These are phyloP conservation scores for Linnemannia hyalina DNA, from an alignment of 192 early-diverging fungal species.

Conservation along the genomic window DNA sequence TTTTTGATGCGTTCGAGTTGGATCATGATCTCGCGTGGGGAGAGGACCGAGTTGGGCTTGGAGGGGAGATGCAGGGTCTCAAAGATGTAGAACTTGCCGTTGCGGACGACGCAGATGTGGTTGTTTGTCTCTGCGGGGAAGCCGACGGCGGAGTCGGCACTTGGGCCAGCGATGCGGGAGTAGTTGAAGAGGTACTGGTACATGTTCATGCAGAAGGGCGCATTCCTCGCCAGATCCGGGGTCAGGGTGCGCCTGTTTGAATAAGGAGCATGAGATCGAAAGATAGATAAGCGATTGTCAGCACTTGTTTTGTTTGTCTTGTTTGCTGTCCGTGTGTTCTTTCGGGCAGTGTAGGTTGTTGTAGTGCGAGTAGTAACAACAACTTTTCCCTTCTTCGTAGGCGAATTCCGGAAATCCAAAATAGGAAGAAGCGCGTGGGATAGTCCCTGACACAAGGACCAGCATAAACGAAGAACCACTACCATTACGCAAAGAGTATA, in stretches of 20 bases:
- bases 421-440: slow-evolving; percentile 32
- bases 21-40: slow-evolving; percentile 58
- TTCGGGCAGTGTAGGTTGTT: too few species aligned
- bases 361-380: background rate
- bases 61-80: slow-evolving; percentile 63
- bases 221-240: slow-evolving; percentile 77
- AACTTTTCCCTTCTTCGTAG: slow-evolving; percentile 12
- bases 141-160: slow-evolving; percentile 75
- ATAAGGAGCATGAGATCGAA: slow-evolving; percentile 48
- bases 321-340: background rate
- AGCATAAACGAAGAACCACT: too few species aligned
- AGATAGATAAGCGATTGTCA: background rate
- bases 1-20: slow-evolving; percentile 79
- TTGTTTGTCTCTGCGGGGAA: slow-evolving; percentile 72
- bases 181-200: slow-evolving; percentile 89
- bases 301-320: background rate
- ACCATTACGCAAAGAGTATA: background rate
- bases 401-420: slow-evolving; percentile 62
- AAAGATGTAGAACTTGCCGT: slow-evolving; percentile 83
- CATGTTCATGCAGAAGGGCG: slow-evolving; percentile 85
- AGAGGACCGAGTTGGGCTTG: slow-evolving; percentile 57
- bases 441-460: slow-evolving; percentile 2
- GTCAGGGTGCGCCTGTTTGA: slow-evolving; percentile 70
- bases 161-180: slow-evolving; percentile 78
- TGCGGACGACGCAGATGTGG: slow-evolving; percentile 80